A percentile compares a stretch with the other conserved stretches of the same genome.
These are phyloP conservation scores for Maudiozyma pseudohumilis DNA, from an alignment of 805 yeast genomes.

Conservation along the genomic window DNA sequence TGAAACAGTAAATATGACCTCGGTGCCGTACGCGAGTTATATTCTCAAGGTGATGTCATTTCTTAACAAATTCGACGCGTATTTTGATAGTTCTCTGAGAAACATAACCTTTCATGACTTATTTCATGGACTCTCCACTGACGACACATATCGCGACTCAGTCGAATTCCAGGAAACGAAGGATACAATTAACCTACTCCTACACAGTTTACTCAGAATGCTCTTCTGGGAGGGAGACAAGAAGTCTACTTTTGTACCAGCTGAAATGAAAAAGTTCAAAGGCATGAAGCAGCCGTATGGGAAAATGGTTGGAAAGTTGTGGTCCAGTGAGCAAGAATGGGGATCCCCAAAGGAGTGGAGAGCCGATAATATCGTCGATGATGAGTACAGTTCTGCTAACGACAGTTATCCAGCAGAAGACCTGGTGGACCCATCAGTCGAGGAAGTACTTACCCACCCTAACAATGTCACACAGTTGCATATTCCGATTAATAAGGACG, in stretches of 20 bases:
- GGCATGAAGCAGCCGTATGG: conserved; percentile 16
- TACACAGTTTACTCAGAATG: conserved; percentile 18
- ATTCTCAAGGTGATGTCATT: conserved; percentile 25
- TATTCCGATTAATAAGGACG: conserved; percentile 7
- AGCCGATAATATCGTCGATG: neutral
- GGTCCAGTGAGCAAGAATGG: conserved; percentile 18
- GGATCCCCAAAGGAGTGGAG: conserved; percentile 28
- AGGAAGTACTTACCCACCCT: conserved; percentile 16
- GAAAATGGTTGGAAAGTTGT: conserved; percentile 15
- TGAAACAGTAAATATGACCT: conserved; percentile 5
- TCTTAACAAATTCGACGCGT: conserved; percentile 20
- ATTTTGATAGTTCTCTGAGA: conserved; percentile 16
- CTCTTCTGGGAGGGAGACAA: conserved; percentile 9
- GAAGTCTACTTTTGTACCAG: neutral
- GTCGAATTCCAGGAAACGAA: conserved; percentile 16
- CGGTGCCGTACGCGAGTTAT: conserved; percentile 22
- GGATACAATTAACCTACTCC: conserved; percentile 22
- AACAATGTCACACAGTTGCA: conserved; percentile 13
- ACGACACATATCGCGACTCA: conserved; percentile 5
- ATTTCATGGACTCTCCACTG: conserved; percentile 20
- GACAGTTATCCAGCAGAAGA: conserved; percentile 9
- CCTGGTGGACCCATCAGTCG: conserved; percentile 13
- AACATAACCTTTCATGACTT: conserved; percentile 26
- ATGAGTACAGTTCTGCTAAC: conserved; percentile 2
- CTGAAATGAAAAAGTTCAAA: conserved; percentile 11